Percentiles rank a stretch among this genome's conserved stretches.
These are phyloP conservation scores for Saccharomycopsis guyanensis DNA, from an alignment of 805 yeast species.

Conservation along the genomic window DNA sequence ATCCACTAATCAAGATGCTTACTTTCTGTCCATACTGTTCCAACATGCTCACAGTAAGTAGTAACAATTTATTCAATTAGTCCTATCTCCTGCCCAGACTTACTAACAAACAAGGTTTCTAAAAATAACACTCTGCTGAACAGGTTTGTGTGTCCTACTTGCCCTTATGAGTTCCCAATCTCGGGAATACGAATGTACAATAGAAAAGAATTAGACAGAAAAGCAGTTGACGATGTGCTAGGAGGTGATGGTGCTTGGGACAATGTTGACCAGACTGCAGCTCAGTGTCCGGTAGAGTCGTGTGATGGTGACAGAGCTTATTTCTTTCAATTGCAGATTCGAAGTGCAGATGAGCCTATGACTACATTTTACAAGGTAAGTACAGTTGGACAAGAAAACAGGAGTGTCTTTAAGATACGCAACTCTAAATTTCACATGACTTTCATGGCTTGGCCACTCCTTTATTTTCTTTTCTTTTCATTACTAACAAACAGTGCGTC, in stretches of 20 bases:
- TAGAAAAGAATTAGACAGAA: slow-evolving; percentile 73
- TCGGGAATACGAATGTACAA: slow-evolving; percentile 78
- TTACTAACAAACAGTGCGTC: slow-evolving; percentile 45
- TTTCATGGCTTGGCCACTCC: too few species aligned
- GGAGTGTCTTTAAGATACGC: too few species aligned
- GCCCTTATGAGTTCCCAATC: slow-evolving; percentile 92
- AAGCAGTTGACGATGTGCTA: slow-evolving; percentile 90
- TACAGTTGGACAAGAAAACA: too few species aligned
- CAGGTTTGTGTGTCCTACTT: slow-evolving; percentile 81
- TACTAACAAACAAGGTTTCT: slow-evolving; percentile 34
- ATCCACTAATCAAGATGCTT: slow-evolving; percentile 50
- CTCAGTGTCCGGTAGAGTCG: slow-evolving; percentile 81
- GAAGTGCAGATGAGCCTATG: slow-evolving; percentile 99
- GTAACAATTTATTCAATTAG: slow-evolving; percentile 9
- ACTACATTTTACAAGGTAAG: slow-evolving; percentile 79
- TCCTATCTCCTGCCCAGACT: not conserved
- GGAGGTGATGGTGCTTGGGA: slow-evolving; percentile 99
- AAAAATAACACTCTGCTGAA: slow-evolving; percentile 50
- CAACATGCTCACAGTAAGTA: slow-evolving; percentile 71
- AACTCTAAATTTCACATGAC: not conserved
- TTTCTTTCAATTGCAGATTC: slow-evolving; percentile 91
- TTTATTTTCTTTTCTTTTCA: not conserved
- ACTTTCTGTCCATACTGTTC: slow-evolving; percentile 95
- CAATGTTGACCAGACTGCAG: slow-evolving; percentile 90
- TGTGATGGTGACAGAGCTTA: slow-evolving; percentile 92